Percentiles rank a stretch among this genome's conserved stretches.
phyloP scores from a whole-genome alignment of 495 filamentous ascomycete genomes.

The Hypoxylon lenormandii region DNA sequence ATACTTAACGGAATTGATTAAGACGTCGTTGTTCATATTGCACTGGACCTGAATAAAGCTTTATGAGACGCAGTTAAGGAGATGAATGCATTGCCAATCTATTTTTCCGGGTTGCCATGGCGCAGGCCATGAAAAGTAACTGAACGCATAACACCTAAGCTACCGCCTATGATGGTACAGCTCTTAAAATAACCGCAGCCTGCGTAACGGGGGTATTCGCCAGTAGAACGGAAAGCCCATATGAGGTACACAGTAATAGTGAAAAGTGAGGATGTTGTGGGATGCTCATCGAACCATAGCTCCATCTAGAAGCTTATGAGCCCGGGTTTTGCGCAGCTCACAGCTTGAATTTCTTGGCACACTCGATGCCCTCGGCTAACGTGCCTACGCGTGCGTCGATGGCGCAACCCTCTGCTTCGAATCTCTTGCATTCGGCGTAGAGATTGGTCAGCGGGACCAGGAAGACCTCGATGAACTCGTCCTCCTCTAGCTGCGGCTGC shows the following conservation, averaged over 20 bases:
- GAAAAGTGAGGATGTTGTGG: conserved; percentile 5
- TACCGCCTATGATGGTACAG: neutral
- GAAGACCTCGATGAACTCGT: conserved; percentile 91
- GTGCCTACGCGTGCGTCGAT: conserved; percentile 88
- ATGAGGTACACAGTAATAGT: conserved; percentile 13
- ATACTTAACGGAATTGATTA: no score
- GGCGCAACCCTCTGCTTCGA: conserved; percentile 80
- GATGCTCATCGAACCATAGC: neutral
- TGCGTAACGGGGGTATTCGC: conserved; percentile 26
- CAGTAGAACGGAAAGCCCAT: conserved; percentile 26
- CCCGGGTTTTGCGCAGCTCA: conserved; percentile 28
- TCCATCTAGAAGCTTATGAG: neutral
- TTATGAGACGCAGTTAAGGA: no score
- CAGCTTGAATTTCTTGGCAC: conserved; percentile 69
- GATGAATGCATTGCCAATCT: no score
- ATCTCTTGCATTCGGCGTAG: conserved; percentile 73
- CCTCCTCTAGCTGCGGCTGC: conserved; percentile 81
- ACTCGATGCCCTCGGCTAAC: conserved; percentile 85
- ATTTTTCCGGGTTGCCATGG: no score
- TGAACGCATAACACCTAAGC: neutral
- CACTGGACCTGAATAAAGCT: no score
- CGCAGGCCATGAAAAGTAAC: neutral
- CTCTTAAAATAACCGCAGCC: neutral
- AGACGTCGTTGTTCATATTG: no score
- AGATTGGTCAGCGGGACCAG: conserved; percentile 73